phyloP scores from a whole-genome alignment of 2,329 filamentous ascomycete species.

The Trichoderma simmonsii region DNA sequence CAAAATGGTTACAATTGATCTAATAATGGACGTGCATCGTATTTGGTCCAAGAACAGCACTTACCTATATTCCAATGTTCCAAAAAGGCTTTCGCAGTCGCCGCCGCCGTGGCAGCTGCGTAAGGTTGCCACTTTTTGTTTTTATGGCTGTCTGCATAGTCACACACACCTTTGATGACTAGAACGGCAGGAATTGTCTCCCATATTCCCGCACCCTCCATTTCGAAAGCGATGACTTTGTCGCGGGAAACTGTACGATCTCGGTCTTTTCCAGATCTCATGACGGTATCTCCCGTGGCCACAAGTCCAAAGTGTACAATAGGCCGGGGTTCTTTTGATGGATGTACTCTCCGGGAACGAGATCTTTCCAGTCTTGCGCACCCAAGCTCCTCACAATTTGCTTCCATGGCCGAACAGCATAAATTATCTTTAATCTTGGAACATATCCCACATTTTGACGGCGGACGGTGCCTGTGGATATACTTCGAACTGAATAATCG shows the following conservation, averaged over 20 bases:
- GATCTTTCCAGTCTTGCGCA: no score
- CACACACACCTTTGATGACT: slow-evolving; percentile 15
- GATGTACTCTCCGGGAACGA: fast-evolving
- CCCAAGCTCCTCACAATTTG: neutral
- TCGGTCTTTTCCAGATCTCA: slow-evolving; percentile 36
- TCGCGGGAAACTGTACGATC: slow-evolving; percentile 30
- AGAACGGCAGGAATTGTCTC: slow-evolving; percentile 29
- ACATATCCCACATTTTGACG: neutral
- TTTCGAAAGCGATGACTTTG: slow-evolving; percentile 26
- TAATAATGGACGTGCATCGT: neutral
- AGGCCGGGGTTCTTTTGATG: neutral
- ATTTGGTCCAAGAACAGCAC: neutral
- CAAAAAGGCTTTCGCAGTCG: neutral
- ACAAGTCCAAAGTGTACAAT: neutral
- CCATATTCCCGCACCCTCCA: slow-evolving; percentile 31
- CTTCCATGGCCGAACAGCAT: neutral
- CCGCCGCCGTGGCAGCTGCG: neutral
- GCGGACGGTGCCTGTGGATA: neutral
- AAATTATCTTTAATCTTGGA: fast-evolving
- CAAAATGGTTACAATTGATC: neutral
- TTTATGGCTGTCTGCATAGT: neutral
- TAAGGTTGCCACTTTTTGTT: neutral
- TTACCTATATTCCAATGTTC: neutral
- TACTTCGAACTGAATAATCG: neutral
- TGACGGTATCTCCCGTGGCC: slow-evolving; percentile 33